Evolutionary conservation across 1,284 basidiomycete species (phyloP).

Genomic region (Neotropicomus parvogracilis): DNA sequence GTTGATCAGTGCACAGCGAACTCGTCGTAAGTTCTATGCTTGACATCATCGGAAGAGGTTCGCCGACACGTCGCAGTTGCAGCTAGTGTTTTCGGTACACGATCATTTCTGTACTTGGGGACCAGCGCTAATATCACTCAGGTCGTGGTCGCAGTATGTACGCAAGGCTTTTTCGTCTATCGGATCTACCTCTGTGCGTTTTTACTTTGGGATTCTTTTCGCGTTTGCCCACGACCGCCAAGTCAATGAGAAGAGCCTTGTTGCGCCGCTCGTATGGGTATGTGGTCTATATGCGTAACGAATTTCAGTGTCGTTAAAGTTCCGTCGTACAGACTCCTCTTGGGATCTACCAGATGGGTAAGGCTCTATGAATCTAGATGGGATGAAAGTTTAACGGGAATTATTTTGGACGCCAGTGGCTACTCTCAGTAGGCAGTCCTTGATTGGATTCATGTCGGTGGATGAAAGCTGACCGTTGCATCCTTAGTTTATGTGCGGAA

Average conservation of each 20-base stretch:
- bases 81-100: constrained; percentile 5
- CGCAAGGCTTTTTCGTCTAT: constrained; percentile 17
- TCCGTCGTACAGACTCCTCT: too few relatives aligned
- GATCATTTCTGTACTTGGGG: background rate
- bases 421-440: background rate
- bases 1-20: constrained; percentile 8
- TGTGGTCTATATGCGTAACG: too few relatives aligned
- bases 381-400: background rate
- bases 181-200: constrained; percentile 16
- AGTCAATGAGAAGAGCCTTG: too few relatives aligned
- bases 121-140: constrained; percentile 2
- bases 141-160: constrained; percentile 3
- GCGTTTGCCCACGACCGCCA: background rate
- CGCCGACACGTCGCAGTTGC: constrained; percentile 10
- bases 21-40: constrained; percentile 11
- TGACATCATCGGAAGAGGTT: background rate
- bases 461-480: background rate
- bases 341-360: constrained; percentile 10
- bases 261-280: too few relatives aligned
- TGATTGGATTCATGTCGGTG: background rate
- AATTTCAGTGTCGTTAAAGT: background rate
- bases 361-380: background rate
- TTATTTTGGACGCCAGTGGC: background rate
- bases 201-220: background rate
- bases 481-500: constrained; percentile 3